These are phyloP conservation scores for Wilhelminamyces savonicus DNA, from an alignment of 805 yeast species.

Conservation along the genomic window DNA sequence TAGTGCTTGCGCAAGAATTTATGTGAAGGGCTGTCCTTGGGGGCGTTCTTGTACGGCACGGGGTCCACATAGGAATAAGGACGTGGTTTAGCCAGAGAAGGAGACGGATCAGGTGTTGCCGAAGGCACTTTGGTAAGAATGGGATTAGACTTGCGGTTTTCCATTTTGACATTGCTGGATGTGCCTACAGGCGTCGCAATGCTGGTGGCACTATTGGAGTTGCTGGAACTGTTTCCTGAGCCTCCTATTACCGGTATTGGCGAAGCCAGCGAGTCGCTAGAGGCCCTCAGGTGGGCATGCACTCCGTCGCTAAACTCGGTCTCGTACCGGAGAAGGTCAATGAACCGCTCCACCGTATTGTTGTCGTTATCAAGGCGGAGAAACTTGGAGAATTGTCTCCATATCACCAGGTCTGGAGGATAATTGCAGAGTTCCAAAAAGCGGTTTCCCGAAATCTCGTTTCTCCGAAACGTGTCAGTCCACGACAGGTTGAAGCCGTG, in stretches of 20 bases:
- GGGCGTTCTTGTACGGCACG: conserved; percentile 11
- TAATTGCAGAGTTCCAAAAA: conserved; percentile 66
- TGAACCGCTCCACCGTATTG: conserved; percentile 51
- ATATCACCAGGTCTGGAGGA: conserved; percentile 40
- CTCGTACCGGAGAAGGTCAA: conserved; percentile 36
- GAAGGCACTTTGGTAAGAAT: conserved; percentile 17
- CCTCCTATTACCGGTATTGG: too few species aligned
- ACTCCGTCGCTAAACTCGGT: too few species aligned
- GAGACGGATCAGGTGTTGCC: conserved; percentile 9
- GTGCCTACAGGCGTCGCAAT: too few species aligned
- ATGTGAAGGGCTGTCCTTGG: conserved; percentile 16
- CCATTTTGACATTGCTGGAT: too few species aligned
- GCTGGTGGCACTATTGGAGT: conserved; percentile 2
- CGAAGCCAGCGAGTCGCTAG: conserved; percentile 11
- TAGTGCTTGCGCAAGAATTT: conserved; percentile 59
- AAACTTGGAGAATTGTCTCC: conserved; percentile 37
- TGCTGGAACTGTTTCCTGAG: too few species aligned
- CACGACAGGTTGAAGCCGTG: conserved; percentile 69
- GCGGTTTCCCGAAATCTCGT: conserved; percentile 53
- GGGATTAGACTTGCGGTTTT: conserved; percentile 27
- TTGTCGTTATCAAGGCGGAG: conserved; percentile 38
- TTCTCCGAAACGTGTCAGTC: conserved; percentile 56
- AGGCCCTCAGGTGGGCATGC: too few species aligned
- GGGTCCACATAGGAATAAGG: conserved; percentile 37
- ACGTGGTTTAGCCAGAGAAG: conserved; percentile 18